These are phyloP conservation scores for Phalaenopsis aphrodite DNA, from an alignment of 106 monocot genomes.

Conservation along the genomic window DNA sequence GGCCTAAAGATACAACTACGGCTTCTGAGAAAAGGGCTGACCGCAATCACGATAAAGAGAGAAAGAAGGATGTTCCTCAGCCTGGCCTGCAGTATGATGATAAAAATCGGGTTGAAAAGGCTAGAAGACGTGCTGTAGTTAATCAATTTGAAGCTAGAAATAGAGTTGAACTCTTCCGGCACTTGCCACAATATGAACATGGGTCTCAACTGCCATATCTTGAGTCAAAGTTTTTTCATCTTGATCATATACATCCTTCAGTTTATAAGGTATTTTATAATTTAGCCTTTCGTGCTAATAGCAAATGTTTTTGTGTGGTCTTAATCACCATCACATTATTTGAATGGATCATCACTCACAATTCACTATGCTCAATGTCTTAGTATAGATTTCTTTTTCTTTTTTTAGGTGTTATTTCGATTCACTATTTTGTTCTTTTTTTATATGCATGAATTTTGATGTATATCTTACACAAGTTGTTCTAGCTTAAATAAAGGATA, in stretches of 20 bases:
- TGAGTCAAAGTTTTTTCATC: slow-evolving; percentile 81
- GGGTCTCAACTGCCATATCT: slow-evolving; percentile 83
- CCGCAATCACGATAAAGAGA: slow-evolving; percentile 53
- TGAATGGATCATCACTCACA: too few species aligned
- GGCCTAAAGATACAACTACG: slow-evolving; percentile 19
- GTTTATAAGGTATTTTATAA: slow-evolving; percentile 65
- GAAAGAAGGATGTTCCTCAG: slow-evolving; percentile 78
- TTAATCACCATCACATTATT: too few species aligned
- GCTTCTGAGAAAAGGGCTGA: slow-evolving; percentile 63
- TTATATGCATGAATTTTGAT: too few species aligned
- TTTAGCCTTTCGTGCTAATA: neutral
- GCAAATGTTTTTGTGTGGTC: too few species aligned
- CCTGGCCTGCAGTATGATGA: slow-evolving; percentile 94
- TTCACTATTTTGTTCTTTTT: too few species aligned
- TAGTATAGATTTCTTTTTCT: too few species aligned
- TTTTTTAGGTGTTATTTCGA: too few species aligned
- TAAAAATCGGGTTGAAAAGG: slow-evolving; percentile 76
- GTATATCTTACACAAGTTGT: too few species aligned
- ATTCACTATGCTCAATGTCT: too few species aligned
- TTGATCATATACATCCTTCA: slow-evolving; percentile 89
- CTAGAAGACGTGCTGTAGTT: slow-evolving; percentile 74
- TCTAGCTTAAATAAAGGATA: too few species aligned
- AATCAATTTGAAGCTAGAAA: slow-evolving; percentile 81
- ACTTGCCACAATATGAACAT: slow-evolving; percentile 89
- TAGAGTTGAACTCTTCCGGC: slow-evolving; percentile 87